Evolutionary conservation across 768 basidiomycete species (phyloP), one percentile per base, ranked within the genome.

Genomic region (Cantharellus cinnabarinus): DNA sequence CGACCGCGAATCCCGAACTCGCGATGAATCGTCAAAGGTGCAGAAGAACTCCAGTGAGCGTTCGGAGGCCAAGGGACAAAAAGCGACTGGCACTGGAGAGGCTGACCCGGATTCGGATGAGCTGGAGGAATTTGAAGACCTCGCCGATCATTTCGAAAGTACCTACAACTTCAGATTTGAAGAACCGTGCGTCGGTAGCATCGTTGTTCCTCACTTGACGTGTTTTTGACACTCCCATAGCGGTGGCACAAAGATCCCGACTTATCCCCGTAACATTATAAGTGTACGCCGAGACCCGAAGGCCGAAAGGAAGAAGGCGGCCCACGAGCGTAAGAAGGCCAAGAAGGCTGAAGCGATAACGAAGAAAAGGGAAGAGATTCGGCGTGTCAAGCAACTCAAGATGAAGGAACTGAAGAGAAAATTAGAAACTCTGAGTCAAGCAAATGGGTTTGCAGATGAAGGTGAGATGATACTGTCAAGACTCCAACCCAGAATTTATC

Each of bases 111-210:
- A 63, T 29, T 64, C 60, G 56, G 62, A 58, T 4, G 63, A 66
- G 63, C 52, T 54, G 52, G 38, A 67, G 3, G 59, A 60, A 50
- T 59, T 59, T 0, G 67, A 67, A 0, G 71, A 73, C 42, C 69
- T 75, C 4, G 79, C 70, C 2, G 93, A 95, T 38, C 79, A 79
- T 50, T 99, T 97, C 63, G 95, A 99, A 71, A 81, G 79, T n/a
- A 86, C 85, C 14, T 99, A 97, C 72, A 98, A 98, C 70, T 95
- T 95, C 72, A 81, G 95, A 58, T 99, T 89, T 68, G 94, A 99
- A 69, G 94, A 99, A 70, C 85, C 88, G 80, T 89, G 66, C 65
- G 89, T 81, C 35, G 38, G 15, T 37, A 29, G 4, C 34, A 51
- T n/a, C 40, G 56, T 29, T 29, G 29, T 40, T 61, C 39, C 15